A percentile compares a stretch with the other conserved stretches of the same genome.
Evolutionary conservation across 148 eudicot species (phyloP).

Genomic region (Mesembryanthemum crystallinum): DNA sequence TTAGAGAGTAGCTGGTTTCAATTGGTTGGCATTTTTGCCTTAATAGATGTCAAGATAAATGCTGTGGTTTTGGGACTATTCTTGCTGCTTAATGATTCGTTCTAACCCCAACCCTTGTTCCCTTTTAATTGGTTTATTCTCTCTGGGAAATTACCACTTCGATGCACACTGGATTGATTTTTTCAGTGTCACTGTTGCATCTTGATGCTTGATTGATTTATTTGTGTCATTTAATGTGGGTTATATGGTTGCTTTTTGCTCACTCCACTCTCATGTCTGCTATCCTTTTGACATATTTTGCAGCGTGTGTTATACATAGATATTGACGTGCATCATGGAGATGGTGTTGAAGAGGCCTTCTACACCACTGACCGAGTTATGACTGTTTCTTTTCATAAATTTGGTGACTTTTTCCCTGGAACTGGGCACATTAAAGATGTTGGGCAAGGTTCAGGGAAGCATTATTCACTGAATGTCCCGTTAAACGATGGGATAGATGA

Average conservation of each 20-base stretch:
- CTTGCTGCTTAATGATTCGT: neutral
- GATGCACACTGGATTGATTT: neutral
- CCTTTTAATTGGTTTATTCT: neutral
- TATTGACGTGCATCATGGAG: constrained; percentile 93
- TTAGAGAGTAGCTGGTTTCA: neutral
- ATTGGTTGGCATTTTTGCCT: neutral
- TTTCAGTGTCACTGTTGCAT: neutral
- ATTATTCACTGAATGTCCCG: constrained; percentile 89
- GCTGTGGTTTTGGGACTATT: neutral
- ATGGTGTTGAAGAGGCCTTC: constrained; percentile 96
- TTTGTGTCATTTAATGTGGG: neutral
- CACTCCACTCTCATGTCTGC: neutral
- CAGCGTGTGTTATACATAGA: constrained; percentile 93
- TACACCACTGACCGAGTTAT: constrained; percentile 89
- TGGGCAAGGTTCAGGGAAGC: constrained; percentile 66
- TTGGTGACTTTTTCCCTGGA: constrained; percentile 93
- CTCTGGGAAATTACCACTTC: neutral
- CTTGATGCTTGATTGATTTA: neutral
- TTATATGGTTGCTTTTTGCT: constrained; percentile 2
- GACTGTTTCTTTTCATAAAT: constrained; percentile 96
- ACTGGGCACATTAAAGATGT: constrained; percentile 87
- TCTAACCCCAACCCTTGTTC: neutral
- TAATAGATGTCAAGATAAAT: neutral
- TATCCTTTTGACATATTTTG: constrained; percentile 16
- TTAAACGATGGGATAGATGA: constrained; percentile 90